Conservation (phyloP, 2,329 filamentous ascomycete genomes). For the Hortaea sp. region DNA sequence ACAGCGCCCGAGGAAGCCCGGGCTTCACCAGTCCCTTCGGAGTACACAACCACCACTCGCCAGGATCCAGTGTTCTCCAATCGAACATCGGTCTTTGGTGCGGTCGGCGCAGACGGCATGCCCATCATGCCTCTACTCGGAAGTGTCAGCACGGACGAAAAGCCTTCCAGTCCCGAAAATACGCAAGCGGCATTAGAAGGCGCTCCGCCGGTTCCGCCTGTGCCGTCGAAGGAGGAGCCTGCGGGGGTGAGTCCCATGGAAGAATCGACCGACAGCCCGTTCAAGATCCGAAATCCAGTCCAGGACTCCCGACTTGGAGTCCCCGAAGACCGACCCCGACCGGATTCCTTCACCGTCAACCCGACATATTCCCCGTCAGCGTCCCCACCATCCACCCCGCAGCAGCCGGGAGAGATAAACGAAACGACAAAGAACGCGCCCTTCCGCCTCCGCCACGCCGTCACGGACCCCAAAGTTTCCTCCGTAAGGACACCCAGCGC, state of each 20-base stretch:
- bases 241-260: constrained; percentile 2
- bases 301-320: constrained; percentile 8
- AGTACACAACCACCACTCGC: background rate
- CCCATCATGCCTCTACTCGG: constrained; percentile 13
- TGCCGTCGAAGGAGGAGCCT: background rate
- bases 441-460: constrained; percentile 18
- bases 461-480: constrained; percentile 15
- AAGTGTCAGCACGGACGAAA: background rate
- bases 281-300: constrained; percentile 21
- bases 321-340: background rate
- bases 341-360: background rate
- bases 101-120: constrained; percentile 22
- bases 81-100: constrained; percentile 9
- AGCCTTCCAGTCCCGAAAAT: background rate
- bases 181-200: background rate
- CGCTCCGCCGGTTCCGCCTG: background rate
- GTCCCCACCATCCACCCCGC: background rate
- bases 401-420: constrained; percentile 1
- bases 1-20: too few relatives aligned
- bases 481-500: background rate
- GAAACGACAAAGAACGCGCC: constrained; percentile 10
- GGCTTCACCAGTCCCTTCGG: too few relatives aligned
- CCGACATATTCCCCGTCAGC: background rate
- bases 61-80: constrained; percentile 15
- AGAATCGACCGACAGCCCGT: constrained; percentile 6